Evolutionary conservation across 495 filamentous ascomycete genomes (phyloP), one percentile per base, ranked within the genome.

Genomic region (Halenospora varia): DNA sequence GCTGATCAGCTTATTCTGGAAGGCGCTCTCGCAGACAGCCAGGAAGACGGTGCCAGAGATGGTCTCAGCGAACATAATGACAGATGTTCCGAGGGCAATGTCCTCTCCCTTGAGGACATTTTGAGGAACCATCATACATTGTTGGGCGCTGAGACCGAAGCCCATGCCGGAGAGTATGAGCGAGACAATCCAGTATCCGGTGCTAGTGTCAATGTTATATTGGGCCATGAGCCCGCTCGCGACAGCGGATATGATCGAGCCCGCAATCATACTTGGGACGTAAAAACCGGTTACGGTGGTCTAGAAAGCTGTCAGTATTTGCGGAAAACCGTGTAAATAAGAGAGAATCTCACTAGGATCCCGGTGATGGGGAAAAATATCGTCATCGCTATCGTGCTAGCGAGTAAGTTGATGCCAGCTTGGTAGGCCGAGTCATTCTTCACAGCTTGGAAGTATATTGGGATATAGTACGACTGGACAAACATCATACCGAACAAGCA

Each of bases 391-490:
- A 94, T 75, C 24, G 94, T 80, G 69, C 88, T 75, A 0, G 90
- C 90, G 13, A 95, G 70, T 57, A 84, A 88, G 70, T 82, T 82
- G 67, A 94, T 88, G 18, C 91, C 90, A 0, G 86, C 89, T 40
- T 81, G 51, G 22, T 70, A 73, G 13, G 90, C 86, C 0, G 74
- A 73, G 1, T 80, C 82, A 50, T 78, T 81, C 67, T 92, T 87
- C 66, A 95, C 84, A 10, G 88, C 82, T 63, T 96, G 90, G 76
- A 96, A 94, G 87, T 87, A 96, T 60, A 94, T 87, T 0, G 91
- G 89, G 23, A 95, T 70, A 76, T 87, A 85, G 68, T 84, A 89
- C 22, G 86, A 65, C 2, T 82, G 66, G 10, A 86, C 70, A 55
- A 93, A 82, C 72, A 89, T 89, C 0, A 77, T 68, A n/a, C 76